Conservation (phyloP, 2,329 filamentous ascomycete species). For the Pseudogymnoascus destructans region DNA sequence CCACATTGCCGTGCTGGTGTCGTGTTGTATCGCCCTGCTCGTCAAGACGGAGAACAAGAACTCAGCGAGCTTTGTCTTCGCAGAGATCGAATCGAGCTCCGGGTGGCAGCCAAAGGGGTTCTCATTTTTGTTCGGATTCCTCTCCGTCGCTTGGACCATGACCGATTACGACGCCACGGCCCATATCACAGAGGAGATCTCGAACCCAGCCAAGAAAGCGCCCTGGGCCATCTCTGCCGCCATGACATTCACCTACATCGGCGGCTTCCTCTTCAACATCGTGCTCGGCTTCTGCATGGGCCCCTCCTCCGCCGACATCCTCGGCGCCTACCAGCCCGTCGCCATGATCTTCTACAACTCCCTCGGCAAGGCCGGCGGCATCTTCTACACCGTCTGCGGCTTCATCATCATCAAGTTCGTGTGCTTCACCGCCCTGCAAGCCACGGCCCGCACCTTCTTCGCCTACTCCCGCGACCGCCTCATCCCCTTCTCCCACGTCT, state of each 20-base stretch:
- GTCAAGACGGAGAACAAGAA: slow-evolving; percentile 39
- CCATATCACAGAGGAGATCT: slow-evolving; percentile 40
- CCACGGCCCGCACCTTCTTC: slow-evolving; percentile 40
- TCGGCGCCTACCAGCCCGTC: slow-evolving; percentile 37
- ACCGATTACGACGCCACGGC: slow-evolving; percentile 39
- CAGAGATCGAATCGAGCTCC: slow-evolving; percentile 36
- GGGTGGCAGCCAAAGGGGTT: slow-evolving; percentile 43
- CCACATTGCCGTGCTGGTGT: slow-evolving; percentile 39
- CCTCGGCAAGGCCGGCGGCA: slow-evolving; percentile 38
- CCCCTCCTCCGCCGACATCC: slow-evolving; percentile 27
- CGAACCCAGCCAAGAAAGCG: slow-evolving; percentile 36
- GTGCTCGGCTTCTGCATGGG: slow-evolving; percentile 46
- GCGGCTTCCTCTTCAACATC: slow-evolving; percentile 44
- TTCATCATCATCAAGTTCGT: slow-evolving; percentile 47
- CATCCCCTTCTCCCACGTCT: slow-evolving; percentile 34
- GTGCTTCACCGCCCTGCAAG: slow-evolving; percentile 43
- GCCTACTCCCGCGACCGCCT: slow-evolving; percentile 41
- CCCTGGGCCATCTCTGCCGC: slow-evolving; percentile 44
- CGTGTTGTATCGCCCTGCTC: slow-evolving; percentile 38
- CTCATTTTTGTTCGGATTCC: slow-evolving; percentile 46
- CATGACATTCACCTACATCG: slow-evolving; percentile 41
- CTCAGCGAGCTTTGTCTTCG: slow-evolving; percentile 40
- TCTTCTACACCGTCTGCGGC: slow-evolving; percentile 42
- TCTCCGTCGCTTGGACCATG: slow-evolving; percentile 48
- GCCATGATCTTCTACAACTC: slow-evolving; percentile 46